These are phyloP conservation scores for Colletotrichum nymphaeae DNA, from an alignment of 2,329 filamentous ascomycete genomes.

Conservation along the genomic window DNA sequence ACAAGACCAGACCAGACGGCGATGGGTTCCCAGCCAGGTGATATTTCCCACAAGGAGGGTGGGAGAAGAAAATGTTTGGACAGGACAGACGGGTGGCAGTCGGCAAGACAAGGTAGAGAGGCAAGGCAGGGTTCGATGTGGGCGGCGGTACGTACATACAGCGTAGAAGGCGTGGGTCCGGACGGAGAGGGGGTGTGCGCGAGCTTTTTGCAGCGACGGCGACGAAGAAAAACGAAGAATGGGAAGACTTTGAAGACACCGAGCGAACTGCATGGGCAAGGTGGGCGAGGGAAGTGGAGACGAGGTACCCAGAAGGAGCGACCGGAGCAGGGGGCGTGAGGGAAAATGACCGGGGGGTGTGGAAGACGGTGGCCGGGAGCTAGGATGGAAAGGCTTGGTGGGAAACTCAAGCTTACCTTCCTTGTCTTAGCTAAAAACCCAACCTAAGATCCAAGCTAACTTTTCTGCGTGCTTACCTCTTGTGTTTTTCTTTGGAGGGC, in stretches of 20 bases:
- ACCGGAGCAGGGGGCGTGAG: not conserved
- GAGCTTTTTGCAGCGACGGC: not conserved
- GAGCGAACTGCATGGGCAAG: constrained; percentile 15
- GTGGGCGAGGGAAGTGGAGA: not conserved
- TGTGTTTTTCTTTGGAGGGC: not conserved
- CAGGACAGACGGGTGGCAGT: constrained; percentile 1
- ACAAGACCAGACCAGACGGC: constrained; percentile 9
- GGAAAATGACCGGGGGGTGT: not conserved
- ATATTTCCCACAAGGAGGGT: constrained; percentile 23
- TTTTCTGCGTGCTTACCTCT: not conserved
- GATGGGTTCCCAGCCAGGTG: constrained; percentile 14
- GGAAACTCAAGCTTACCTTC: constrained; percentile 4
- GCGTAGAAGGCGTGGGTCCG: not conserved
- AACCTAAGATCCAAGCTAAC: constrained; percentile 16
- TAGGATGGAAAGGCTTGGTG: constrained; percentile 25
- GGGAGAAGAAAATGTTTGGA: constrained; percentile 32
- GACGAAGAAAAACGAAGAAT: not conserved
- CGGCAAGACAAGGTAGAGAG: not conserved
- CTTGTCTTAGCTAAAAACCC: constrained; percentile 10
- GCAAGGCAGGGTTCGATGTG: not conserved
- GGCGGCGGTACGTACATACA: not conserved
- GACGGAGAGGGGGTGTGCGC: not conserved
- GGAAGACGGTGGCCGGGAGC: constrained; percentile 21
- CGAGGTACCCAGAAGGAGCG: not conserved
- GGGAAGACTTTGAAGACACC: constrained; percentile 12